Evolutionary conservation across 495 filamentous ascomycete species (phyloP).

Genomic region (Talaromyces trachyspermus): DNA sequence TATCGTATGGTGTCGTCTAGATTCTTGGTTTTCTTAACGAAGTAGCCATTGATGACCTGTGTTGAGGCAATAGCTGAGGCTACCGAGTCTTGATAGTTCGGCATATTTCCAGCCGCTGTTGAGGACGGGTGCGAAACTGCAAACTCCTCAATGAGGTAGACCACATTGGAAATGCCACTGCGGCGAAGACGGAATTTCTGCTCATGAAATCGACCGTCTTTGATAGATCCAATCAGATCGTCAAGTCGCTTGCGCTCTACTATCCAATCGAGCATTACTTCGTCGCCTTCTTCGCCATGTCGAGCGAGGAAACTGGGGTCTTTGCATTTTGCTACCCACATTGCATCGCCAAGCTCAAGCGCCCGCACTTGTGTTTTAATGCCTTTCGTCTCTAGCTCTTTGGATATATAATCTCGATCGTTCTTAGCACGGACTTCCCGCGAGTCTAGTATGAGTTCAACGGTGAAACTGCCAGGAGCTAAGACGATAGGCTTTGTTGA

Average conservation of each 20-base stretch:
- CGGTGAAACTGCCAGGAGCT: constrained; percentile 57
- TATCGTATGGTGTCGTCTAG: constrained; percentile 79
- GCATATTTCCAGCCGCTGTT: constrained; percentile 21
- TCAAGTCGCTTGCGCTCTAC: constrained; percentile 79
- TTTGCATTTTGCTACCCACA: constrained; percentile 73
- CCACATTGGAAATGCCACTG: constrained; percentile 64
- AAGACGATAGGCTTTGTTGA: constrained; percentile 48
- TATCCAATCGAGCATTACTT: constrained; percentile 72
- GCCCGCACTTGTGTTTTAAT: constrained; percentile 57
- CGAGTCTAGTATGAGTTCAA: constrained; percentile 67
- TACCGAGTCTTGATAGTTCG: constrained; percentile 55
- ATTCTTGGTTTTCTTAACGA: constrained; percentile 68
- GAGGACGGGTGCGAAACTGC: constrained; percentile 37
- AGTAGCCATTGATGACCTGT: constrained; percentile 76
- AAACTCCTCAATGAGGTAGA: constrained; percentile 77
- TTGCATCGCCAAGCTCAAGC: constrained; percentile 66
- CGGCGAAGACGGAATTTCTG: constrained; percentile 75
- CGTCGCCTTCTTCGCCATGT: constrained; percentile 59
- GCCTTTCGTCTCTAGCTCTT: constrained; percentile 61
- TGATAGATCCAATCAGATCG: constrained; percentile 71
- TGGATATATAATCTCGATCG: constrained; percentile 72
- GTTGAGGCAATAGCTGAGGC: constrained; percentile 70
- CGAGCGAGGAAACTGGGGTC: constrained; percentile 48
- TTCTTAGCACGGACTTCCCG: constrained; percentile 72
- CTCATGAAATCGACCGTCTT: constrained; percentile 77